These are phyloP conservation scores for Thermothielavioides terrestris DNA, from an alignment of 495 filamentous ascomycete species.

Conservation along the genomic window DNA sequence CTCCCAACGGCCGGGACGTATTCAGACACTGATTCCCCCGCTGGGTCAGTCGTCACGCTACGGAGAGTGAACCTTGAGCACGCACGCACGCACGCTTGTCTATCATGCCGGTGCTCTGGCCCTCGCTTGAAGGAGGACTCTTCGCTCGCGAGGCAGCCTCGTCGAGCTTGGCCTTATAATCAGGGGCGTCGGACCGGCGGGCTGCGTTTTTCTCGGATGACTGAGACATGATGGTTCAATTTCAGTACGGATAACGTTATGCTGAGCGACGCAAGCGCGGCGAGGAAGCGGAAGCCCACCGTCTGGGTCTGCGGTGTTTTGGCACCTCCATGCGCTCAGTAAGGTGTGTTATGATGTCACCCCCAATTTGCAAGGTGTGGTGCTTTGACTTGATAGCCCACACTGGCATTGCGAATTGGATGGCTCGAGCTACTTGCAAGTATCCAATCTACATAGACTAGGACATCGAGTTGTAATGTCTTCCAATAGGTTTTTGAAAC, in stretches of 20 bases:
- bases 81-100: constrained; percentile 20
- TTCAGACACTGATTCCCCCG: constrained; percentile 15
- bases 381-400: too few species aligned
- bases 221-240: not conserved
- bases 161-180: constrained; percentile 26
- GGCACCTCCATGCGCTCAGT: too few species aligned
- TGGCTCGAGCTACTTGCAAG: too few species aligned
- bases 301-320: too few species aligned
- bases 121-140: not conserved
- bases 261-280: too few species aligned
- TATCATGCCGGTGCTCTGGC: constrained; percentile 8
- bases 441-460: too few species aligned
- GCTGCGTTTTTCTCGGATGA: not conserved
- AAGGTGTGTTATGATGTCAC: constrained; percentile 1
- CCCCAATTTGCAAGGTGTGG: not conserved
- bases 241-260: not conserved
- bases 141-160: constrained; percentile 11
- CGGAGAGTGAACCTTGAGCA: not conserved
- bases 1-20: constrained; percentile 20
- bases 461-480: too few species aligned
- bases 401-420: too few species aligned
- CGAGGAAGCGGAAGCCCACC: not conserved
- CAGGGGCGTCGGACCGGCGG: not conserved
- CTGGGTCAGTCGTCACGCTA: too few species aligned
- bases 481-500: too few species aligned